Evolutionary conservation across 257 asterid species (phyloP).

Genomic region (Solanum etuberosum): DNA sequence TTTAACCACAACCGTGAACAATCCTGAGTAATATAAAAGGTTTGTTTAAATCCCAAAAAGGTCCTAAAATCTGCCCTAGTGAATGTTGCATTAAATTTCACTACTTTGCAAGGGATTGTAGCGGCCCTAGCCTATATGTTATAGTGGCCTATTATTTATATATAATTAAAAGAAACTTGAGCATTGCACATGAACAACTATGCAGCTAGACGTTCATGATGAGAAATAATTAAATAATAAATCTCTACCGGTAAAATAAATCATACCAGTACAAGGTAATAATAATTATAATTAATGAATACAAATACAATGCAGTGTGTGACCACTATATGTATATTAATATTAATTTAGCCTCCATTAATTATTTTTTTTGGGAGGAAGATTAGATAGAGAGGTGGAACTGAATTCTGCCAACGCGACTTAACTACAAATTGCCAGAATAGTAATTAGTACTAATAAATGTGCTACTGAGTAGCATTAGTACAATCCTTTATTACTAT

Average conservation of each 20-base stretch:
- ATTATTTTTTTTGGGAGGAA: neutral
- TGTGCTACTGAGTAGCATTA: neutral
- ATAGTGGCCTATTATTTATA: no score
- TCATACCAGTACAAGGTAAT: neutral
- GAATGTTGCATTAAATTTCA: neutral
- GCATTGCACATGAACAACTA: neutral
- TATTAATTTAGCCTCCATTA: neutral
- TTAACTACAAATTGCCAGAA: neutral
- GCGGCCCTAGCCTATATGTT: neutral
- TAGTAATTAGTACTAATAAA: neutral
- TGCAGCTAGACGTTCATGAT: neutral
- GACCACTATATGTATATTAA: neutral
- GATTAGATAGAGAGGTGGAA: neutral
- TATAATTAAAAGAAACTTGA: neutral
- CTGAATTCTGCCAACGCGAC: neutral
- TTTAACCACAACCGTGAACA: no score
- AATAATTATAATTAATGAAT: neutral
- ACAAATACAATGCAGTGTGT: neutral
- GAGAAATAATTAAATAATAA: neutral
- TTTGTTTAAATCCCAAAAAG: no score
- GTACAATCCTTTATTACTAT: neutral
- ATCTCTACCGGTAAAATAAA: neutral
- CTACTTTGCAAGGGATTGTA: neutral
- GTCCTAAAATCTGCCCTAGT: neutral
- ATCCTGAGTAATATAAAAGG: no score